Conservation (phyloP, 176 grass and related monocot genomes). For the Lolium rigidum region DNA sequence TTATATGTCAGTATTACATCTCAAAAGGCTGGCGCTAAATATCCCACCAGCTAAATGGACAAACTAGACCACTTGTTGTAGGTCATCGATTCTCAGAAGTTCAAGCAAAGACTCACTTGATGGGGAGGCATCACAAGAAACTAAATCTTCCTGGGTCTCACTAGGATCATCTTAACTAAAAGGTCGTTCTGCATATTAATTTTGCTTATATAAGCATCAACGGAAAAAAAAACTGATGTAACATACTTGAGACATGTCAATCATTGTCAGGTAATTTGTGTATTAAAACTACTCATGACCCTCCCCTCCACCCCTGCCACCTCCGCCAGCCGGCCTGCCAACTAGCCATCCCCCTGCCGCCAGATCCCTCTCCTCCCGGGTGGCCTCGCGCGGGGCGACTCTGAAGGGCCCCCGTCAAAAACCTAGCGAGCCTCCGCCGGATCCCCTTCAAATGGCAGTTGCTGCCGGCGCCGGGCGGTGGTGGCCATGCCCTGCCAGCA, state of each 20-base stretch:
- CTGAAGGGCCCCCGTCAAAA: too few species aligned
- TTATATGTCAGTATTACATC: conserved; percentile 12
- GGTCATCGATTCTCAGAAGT: neutral
- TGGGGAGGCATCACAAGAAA: conserved; percentile 1
- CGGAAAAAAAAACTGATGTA: too few species aligned
- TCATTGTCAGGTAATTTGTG: neutral
- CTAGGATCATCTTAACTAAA: conserved; percentile 20
- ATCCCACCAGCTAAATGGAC: neutral
- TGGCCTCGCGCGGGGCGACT: too few species aligned
- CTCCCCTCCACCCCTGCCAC: too few species aligned
- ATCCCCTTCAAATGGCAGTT: too few species aligned
- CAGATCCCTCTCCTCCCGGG: too few species aligned
- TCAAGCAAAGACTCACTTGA: conserved; percentile 33
- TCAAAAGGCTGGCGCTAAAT: neutral
- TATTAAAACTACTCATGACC: neutral
- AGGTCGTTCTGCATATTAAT: neutral
- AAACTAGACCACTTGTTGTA: conserved; percentile 11
- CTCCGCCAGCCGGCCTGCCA: too few species aligned
- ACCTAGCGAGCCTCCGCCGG: too few species aligned
- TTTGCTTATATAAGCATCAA: neutral
- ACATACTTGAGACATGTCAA: neutral
- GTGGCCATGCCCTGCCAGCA: too few species aligned
- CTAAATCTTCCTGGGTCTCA: neutral
- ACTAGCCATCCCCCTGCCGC: too few species aligned
- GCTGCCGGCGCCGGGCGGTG: too few species aligned